Evolutionary conservation across 768 basidiomycete species (phyloP).

Genomic region (Flagelloscypha sp.): DNA sequence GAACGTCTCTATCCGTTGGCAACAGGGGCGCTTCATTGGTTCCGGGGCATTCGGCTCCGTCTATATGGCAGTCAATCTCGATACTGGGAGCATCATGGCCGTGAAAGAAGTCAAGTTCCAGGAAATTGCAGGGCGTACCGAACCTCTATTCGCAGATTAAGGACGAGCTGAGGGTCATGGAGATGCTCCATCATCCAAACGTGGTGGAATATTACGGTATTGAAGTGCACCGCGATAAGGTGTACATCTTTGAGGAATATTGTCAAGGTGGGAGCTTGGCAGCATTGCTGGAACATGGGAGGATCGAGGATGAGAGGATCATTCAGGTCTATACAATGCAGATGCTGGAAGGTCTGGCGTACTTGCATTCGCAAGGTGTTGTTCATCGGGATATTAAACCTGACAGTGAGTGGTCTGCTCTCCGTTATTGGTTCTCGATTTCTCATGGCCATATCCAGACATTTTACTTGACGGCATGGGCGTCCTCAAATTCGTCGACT

Average conservation of each 20-base stretch:
- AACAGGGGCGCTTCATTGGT: conserved; percentile 96
- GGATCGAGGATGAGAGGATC: conserved; percentile 95
- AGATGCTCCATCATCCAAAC: conserved; percentile 94
- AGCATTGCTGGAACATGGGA: conserved; percentile 79
- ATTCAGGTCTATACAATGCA: conserved; percentile 95
- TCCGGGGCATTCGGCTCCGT: conserved; percentile 99
- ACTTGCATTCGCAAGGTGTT: conserved; percentile 87
- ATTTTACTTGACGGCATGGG: conserved; percentile 86
- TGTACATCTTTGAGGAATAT: conserved; percentile 98
- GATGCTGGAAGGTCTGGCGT: conserved; percentile 89
- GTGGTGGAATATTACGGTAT: conserved; percentile 99
- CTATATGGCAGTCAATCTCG: conserved; percentile 95
- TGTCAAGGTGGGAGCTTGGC: conserved; percentile 94
- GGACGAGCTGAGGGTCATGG: conserved; percentile 96
- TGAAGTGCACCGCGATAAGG: conserved; percentile 96
- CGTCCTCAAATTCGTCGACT: conserved; percentile 95
- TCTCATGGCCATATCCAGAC: conserved; percentile 42
- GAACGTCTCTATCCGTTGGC: conserved; percentile 95
- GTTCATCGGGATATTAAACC: conserved; percentile 98
- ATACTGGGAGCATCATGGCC: conserved; percentile 94
- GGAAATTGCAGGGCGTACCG: conserved; percentile 80
- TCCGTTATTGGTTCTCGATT: conserved; percentile 1
- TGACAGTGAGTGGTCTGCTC: conserved; percentile 63
- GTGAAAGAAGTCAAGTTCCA: conserved; percentile 99
- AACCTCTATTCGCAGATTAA: conserved; percentile 87